phyloP scores from a whole-genome alignment of 495 filamentous ascomycete species.

The Penicillium verhagenii region DNA sequence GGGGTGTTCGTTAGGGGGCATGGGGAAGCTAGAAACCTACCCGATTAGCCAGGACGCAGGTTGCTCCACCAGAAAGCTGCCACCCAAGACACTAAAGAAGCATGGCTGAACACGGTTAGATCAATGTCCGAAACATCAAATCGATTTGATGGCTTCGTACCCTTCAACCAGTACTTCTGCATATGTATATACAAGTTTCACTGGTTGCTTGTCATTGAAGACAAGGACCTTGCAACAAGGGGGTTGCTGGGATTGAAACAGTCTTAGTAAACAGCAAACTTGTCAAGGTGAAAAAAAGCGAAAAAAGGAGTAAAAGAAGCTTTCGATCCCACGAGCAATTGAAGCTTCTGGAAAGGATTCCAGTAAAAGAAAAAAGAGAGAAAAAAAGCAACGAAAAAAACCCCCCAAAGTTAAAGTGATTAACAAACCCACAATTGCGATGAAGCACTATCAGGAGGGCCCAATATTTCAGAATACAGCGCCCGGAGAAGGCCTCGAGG shows the following conservation, averaged over 20 bases:
- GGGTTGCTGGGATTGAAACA: not conserved
- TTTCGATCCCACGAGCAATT: not conserved
- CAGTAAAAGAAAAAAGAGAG: not conserved
- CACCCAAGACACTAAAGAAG: conserved; percentile 26
- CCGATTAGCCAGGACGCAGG: conserved; percentile 35
- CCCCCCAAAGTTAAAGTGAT: not conserved
- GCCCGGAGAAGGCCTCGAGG: conserved; percentile 8
- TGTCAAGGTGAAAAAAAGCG: not conserved
- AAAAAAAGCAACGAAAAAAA: not conserved
- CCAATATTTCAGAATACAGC: too few relatives aligned
- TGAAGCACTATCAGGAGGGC: too few relatives aligned
- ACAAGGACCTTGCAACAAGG: too few relatives aligned
- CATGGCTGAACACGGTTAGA: conserved; percentile 3
- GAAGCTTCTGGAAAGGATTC: conserved; percentile 2
- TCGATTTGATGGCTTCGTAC: not conserved
- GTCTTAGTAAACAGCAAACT: too few relatives aligned
- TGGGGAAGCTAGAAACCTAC: conserved; percentile 38
- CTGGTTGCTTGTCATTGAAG: not conserved
- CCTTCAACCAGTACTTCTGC: too few relatives aligned
- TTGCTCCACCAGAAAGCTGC: conserved; percentile 37
- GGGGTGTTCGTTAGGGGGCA: conserved; percentile 43
- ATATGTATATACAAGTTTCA: too few relatives aligned
- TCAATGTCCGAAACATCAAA: not conserved
- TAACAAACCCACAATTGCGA: not conserved
- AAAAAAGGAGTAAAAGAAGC: not conserved